Conservation (phyloP, 1,284 basidiomycete species). For the Omphalotus olearius region DNA sequence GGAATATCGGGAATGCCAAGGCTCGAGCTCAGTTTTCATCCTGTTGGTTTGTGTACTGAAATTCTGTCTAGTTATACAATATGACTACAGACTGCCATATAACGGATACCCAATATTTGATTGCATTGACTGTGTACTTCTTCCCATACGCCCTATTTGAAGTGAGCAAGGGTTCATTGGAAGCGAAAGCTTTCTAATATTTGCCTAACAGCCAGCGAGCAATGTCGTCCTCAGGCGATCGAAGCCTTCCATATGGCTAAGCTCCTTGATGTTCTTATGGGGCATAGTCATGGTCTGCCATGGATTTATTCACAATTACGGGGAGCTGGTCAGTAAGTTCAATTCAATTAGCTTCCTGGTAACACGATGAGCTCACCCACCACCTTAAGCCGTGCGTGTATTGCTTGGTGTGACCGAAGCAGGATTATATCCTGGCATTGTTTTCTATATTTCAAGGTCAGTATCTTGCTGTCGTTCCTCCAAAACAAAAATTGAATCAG, state of each 20-base stretch:
- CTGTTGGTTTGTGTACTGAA: neutral
- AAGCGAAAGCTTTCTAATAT: neutral
- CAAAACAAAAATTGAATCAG: constrained; percentile 5
- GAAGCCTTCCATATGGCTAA: constrained; percentile 57
- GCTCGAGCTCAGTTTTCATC: constrained; percentile 21
- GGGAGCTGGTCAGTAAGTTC: constrained; percentile 41
- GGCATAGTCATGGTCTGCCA: constrained; percentile 55
- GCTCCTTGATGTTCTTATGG: constrained; percentile 51
- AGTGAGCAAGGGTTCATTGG: constrained; percentile 25
- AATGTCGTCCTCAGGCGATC: constrained; percentile 53
- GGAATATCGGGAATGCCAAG: constrained; percentile 64
- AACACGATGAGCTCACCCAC: neutral
- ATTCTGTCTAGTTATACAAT: constrained; percentile 14
- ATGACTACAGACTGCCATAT: constrained; percentile 44
- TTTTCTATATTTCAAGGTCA: constrained; percentile 52
- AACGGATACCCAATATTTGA: constrained; percentile 47
- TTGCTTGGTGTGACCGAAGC: constrained; percentile 50
- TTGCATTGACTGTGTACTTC: constrained; percentile 55
- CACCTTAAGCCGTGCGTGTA: constrained; percentile 38
- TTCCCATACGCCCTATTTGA: constrained; percentile 54
- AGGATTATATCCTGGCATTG: constrained; percentile 51
- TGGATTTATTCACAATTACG: constrained; percentile 46
- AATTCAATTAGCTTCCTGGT: constrained; percentile 1
- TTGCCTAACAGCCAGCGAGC: constrained; percentile 39
- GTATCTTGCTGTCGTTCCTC: constrained; percentile 8